These are phyloP conservation scores for Populus hybrid DNA, from an alignment of 441 rosid species.

Conservation along the genomic window DNA sequence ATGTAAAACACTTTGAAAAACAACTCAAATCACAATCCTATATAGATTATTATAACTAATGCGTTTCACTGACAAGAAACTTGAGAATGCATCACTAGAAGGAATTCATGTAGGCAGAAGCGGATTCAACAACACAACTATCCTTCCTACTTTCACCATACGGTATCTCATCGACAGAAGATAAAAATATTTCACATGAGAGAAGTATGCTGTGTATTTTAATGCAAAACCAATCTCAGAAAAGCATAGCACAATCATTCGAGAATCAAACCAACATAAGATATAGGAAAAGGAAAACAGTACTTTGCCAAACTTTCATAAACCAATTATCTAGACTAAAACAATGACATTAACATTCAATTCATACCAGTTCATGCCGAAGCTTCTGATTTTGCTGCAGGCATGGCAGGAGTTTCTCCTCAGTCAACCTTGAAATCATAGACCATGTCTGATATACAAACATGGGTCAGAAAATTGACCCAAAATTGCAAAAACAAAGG, in stretches of 20 bases:
- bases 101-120: not conserved
- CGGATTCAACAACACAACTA: not conserved
- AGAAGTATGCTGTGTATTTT: not conserved
- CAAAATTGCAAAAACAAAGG: not conserved
- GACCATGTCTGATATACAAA: conserved; percentile 41
- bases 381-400: conserved; percentile 56
- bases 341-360: not conserved
- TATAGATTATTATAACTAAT: not conserved
- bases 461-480: conserved; percentile 6
- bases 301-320: not conserved
- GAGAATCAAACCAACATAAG: not conserved
- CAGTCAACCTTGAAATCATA: conserved; percentile 64
- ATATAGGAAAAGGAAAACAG: not conserved
- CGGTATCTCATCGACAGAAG: not conserved
- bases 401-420: conserved; percentile 57
- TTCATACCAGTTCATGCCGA: conserved; percentile 63
- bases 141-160: no score
- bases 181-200: not conserved
- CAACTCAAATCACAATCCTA: not conserved
- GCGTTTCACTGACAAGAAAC: not conserved
- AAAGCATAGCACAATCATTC: not conserved
- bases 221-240: not conserved
- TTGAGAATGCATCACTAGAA: not conserved
- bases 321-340: conserved; percentile 7
- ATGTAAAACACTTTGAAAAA: no score